Percentiles rank a stretch among this genome's conserved stretches.
These are phyloP conservation scores for Colletotrichum magnum DNA, from an alignment of 2,329 filamentous ascomycete species.

Conservation along the genomic window DNA sequence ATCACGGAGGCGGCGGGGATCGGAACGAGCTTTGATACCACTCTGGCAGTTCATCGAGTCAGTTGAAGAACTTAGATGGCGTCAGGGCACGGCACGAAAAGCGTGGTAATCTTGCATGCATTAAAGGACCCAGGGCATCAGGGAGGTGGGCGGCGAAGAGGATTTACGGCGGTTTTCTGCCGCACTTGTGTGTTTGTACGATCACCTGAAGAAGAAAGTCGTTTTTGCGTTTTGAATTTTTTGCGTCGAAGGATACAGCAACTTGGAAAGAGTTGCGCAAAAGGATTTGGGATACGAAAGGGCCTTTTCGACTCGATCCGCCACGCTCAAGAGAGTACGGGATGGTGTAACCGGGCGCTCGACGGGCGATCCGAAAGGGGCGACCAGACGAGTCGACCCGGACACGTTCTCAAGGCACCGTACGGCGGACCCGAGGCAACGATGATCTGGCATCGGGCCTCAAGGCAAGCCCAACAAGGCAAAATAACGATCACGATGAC, in stretches of 20 bases:
- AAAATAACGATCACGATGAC: constrained; percentile 24
- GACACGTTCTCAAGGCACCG: constrained; percentile 14
- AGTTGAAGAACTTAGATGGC: constrained; percentile 52
- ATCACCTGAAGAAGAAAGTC: constrained; percentile 40
- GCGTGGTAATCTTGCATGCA: constrained; percentile 57
- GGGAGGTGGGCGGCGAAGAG: constrained; percentile 47
- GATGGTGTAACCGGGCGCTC: constrained; percentile 28
- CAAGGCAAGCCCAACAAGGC: constrained; percentile 14
- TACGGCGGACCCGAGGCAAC: neutral
- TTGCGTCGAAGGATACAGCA: constrained; percentile 3
- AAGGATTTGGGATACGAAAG: constrained; percentile 4
- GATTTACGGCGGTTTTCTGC: constrained; percentile 32
- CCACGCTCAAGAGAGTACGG: constrained; percentile 26
- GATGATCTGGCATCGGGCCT: neutral
- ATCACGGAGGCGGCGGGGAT: constrained; percentile 44
- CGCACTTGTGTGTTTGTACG: constrained; percentile 40
- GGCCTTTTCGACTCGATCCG: constrained; percentile 16
- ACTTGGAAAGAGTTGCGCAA: constrained; percentile 6
- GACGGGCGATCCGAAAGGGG: constrained; percentile 39
- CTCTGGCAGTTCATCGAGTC: constrained; percentile 48
- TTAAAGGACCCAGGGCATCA: constrained; percentile 53
- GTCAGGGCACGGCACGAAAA: constrained; percentile 55
- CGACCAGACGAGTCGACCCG: constrained; percentile 26
- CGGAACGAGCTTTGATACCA: constrained; percentile 51
- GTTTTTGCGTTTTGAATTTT: constrained; percentile 30